Evolutionary conservation across 2,329 filamentous ascomycete genomes (phyloP), one percentile per base, ranked within the genome.

Genomic region (Aureobasidium sp.): DNA sequence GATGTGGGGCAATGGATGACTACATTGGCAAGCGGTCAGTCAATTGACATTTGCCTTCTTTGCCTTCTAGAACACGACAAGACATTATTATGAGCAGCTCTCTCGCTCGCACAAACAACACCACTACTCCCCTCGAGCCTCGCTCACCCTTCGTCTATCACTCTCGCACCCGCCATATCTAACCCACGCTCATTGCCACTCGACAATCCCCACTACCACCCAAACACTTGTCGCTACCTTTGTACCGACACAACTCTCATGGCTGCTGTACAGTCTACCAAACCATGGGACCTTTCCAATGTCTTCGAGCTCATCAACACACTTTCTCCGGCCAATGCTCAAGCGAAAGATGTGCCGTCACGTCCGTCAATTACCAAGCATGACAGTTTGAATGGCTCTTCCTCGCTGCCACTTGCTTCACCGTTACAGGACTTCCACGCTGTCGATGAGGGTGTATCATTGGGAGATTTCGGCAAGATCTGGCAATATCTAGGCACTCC

Each of bases 391-490:
- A 60, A 60, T 26, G 46, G 34, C 17, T 50, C 36, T 9, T 60
- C 57, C 13, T 63, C 55, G 13, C 39, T 60, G 29, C 53, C 60
- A 15, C 48, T 55, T 5, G 50, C 48, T 10, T 62, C 60, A 15
- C 51, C 62, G 7, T 29, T 46, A 26, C 44, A 59, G 51, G n/a
- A 23, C 32, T 47, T 53, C 44, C 37, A 56, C 26, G 34, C 20
- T 44, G 52, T 62, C 57, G 64, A 66, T 26, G 60, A 58, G 62
- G 37, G 63, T 5, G 56, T 64, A 6, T 65, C 67, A 13, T 66
- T 81, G 20, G 79, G 79, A n/a, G 74, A 78, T 64, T 80, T 81
- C 65, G 68, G 67, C 48, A 78, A 75, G 66, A 67, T 81, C n/a
- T 81, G 76, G 68, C 70, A 77, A 58, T 73, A 72, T 41, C 67